Evolutionary conservation across 2,329 filamentous ascomycete genomes (phyloP).

Genomic region (Cladosporium sp.): DNA sequence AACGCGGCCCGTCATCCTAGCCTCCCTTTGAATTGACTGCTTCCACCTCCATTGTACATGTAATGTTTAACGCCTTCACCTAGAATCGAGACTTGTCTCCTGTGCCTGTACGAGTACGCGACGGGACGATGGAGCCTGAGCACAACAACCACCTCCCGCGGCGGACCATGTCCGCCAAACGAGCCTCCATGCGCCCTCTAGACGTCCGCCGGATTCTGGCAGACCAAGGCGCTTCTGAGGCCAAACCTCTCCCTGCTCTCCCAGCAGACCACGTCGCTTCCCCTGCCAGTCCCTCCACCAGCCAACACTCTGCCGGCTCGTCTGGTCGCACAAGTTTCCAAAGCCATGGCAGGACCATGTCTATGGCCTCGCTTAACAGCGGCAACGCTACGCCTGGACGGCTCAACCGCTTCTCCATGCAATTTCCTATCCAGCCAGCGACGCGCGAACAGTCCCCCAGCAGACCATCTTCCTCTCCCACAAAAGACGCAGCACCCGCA

Average conservation of each 20-base stretch:
- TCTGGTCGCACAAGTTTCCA: conserved; percentile 20
- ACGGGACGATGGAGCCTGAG: not conserved
- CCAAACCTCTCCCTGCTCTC: conserved; percentile 13
- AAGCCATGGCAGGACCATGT: conserved; percentile 25
- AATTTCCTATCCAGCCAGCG: conserved; percentile 42
- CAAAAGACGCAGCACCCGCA: conserved; percentile 22
- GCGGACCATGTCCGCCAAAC: conserved; percentile 8
- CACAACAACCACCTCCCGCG: not conserved
- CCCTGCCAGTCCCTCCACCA: conserved; percentile 12
- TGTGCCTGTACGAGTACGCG: not conserved
- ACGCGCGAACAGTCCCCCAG: conserved; percentile 25
- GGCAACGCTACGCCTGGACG: conserved; percentile 7
- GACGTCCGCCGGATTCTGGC: conserved; percentile 14
- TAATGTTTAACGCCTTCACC: conserved; percentile 4
- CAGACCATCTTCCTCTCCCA: conserved; percentile 28
- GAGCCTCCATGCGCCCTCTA: conserved; percentile 9
- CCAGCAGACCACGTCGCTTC: conserved; percentile 15
- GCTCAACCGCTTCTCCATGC: conserved; percentile 43
- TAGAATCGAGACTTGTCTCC: not conserved
- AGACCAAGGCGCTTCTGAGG: conserved; percentile 7
- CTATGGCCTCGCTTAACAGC: conserved; percentile 17
- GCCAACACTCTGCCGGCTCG: conserved; percentile 10
- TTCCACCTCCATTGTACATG: not conserved
- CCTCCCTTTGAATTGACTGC: not conserved
- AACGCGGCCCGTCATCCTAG: conserved; percentile 3